A percentile compares a stretch with the other conserved stretches of the same genome.
These are phyloP conservation scores for Beauveria pseudobassiana DNA, from an alignment of 2,329 filamentous ascomycete genomes.

Conservation along the genomic window DNA sequence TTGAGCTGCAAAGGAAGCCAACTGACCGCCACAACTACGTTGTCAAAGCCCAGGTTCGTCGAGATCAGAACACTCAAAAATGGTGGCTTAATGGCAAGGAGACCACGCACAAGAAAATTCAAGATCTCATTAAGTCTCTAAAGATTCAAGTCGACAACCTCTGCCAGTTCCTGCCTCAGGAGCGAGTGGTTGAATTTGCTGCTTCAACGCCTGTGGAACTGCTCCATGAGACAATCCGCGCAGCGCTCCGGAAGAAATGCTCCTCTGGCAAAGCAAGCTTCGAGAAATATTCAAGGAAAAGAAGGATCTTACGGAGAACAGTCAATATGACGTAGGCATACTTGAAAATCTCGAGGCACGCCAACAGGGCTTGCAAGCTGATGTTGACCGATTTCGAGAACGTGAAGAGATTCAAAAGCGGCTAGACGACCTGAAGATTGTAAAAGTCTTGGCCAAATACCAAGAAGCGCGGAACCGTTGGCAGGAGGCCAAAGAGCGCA, in stretches of 20 bases:
- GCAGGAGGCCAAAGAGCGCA: slow-evolving; percentile 45
- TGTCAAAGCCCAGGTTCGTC: slow-evolving; percentile 68
- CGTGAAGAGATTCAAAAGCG: slow-evolving; percentile 59
- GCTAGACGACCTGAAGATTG: slow-evolving; percentile 57
- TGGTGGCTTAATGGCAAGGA: slow-evolving; percentile 69
- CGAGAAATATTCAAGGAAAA: slow-evolving; percentile 62
- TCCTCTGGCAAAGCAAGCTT: slow-evolving; percentile 67
- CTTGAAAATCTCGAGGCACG: slow-evolving; percentile 63
- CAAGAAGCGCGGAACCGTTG: slow-evolving; percentile 42
- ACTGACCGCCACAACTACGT: slow-evolving; percentile 59
- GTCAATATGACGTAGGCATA: slow-evolving; percentile 52
- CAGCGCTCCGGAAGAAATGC: slow-evolving; percentile 79
- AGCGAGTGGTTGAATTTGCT: slow-evolving; percentile 91
- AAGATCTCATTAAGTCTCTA: slow-evolving; percentile 59
- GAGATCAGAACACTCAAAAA: slow-evolving; percentile 73
- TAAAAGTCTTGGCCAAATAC: slow-evolving; percentile 60
- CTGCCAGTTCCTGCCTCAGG: slow-evolving; percentile 94
- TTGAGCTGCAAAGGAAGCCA: slow-evolving; percentile 68
- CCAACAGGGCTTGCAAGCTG: slow-evolving; percentile 66
- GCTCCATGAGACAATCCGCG: slow-evolving; percentile 77
- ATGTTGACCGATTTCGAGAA: slow-evolving; percentile 77
- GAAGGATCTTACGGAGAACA: slow-evolving; percentile 52
- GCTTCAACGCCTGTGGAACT: slow-evolving; percentile 74
- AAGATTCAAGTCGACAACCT: slow-evolving; percentile 96
- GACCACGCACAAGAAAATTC: slow-evolving; percentile 54